These are phyloP conservation scores for Noccaea caerulescens DNA, from an alignment of 345 rosid genomes.

Conservation along the genomic window DNA sequence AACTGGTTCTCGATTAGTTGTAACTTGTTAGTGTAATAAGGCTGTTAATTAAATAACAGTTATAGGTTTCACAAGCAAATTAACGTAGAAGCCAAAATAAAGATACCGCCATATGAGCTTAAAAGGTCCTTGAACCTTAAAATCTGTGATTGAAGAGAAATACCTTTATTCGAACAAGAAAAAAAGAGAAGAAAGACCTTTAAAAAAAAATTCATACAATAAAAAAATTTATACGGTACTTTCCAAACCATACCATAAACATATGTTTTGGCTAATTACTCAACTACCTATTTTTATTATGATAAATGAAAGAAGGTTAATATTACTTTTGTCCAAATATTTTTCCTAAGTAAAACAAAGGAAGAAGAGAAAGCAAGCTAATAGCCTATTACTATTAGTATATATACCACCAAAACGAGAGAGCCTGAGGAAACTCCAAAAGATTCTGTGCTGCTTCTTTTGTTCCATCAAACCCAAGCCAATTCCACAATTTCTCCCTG, in stretches of 20 bases:
- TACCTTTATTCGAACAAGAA: no score
- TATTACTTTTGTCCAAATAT: slow-evolving; percentile 23
- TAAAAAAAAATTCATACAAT: neutral
- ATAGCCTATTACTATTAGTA: slow-evolving; percentile 39
- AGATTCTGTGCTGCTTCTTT: slow-evolving; percentile 40
- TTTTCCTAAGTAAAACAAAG: slow-evolving; percentile 2
- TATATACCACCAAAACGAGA: slow-evolving; percentile 34
- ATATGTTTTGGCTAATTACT: slow-evolving; percentile 14
- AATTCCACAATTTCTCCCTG: slow-evolving; percentile 22
- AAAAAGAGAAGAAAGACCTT: neutral
- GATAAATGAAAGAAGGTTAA: slow-evolving; percentile 24
- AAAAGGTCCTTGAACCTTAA: neutral
- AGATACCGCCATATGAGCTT: neutral
- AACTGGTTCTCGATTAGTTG: neutral
- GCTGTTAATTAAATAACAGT: no score
- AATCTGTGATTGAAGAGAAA: neutral
- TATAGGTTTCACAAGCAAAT: no score
- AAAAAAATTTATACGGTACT: neutral
- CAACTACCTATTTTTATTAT: slow-evolving; percentile 16
- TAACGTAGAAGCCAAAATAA: neutral
- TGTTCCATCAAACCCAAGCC: slow-evolving; percentile 24
- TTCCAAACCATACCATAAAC: slow-evolving; percentile 13
- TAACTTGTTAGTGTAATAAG: no score
- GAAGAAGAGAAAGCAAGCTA: slow-evolving; percentile 29
- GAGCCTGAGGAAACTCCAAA: slow-evolving; percentile 15